phyloP scores from a whole-genome alignment of 495 filamentous ascomycete genomes.

The Penicillium ochrochloron region DNA sequence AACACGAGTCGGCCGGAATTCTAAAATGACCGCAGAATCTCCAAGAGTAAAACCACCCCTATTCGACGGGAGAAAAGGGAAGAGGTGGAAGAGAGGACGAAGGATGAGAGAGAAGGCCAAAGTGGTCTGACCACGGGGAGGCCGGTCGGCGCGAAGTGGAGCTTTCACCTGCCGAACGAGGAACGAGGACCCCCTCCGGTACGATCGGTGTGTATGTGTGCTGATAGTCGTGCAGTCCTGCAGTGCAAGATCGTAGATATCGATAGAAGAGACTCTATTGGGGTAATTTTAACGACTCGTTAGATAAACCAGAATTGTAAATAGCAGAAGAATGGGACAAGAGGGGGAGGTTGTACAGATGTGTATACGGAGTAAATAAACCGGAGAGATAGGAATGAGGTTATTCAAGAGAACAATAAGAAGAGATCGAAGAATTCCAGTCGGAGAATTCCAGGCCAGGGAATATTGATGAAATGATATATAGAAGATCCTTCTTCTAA shows the following conservation, averaged over 20 bases:
- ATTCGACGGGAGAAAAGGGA: background rate
- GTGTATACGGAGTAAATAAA: background rate
- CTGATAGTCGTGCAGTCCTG: background rate
- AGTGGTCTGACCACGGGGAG: conserved; percentile 32
- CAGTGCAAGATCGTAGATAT: background rate
- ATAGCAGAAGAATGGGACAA: background rate
- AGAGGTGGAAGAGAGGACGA: conserved; percentile 16
- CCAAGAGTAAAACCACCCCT: background rate
- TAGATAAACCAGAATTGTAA: background rate
- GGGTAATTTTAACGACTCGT: background rate
- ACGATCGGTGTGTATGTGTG: background rate
- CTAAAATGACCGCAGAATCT: background rate
- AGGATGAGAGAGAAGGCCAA: conserved; percentile 29
- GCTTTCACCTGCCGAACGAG: conserved; percentile 18
- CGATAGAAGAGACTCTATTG: background rate
- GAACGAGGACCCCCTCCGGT: background rate
- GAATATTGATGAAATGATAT: background rate
- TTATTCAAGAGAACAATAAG: background rate
- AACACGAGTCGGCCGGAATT: background rate
- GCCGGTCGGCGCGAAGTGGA: conserved; percentile 27
- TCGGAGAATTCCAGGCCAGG: background rate
- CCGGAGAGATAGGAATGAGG: background rate
- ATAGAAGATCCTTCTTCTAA: background rate
- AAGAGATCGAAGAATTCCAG: background rate
- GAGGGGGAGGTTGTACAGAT: background rate